These are phyloP conservation scores for Pythium rishiriense DNA, from an alignment of 352 stramenopile species.

Conservation along the genomic window DNA sequence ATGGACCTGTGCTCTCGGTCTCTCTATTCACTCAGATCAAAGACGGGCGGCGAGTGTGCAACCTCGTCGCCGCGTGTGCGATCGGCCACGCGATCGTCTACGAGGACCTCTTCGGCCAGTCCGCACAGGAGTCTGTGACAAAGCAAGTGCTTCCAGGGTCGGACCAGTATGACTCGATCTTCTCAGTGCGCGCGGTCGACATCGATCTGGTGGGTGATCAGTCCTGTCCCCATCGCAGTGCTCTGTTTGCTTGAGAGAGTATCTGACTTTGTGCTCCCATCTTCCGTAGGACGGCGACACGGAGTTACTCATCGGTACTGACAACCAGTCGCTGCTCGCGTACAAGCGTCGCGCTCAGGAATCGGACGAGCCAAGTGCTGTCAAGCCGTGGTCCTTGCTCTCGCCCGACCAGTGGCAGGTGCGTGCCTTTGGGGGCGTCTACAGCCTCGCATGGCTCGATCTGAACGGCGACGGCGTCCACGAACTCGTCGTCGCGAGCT, in stretches of 20 bases:
- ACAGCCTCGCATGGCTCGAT: slow-evolving; percentile 69
- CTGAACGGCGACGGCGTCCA: slow-evolving; percentile 64
- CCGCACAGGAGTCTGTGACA: background rate
- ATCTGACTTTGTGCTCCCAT: background rate
- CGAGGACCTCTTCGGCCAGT: slow-evolving; percentile 47
- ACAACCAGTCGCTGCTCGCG: slow-evolving; percentile 53
- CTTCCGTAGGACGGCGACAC: slow-evolving; percentile 48
- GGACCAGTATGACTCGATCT: slow-evolving; percentile 66
- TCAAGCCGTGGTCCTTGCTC: slow-evolving; percentile 34
- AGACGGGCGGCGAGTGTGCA: slow-evolving; percentile 27
- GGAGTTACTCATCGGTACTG: slow-evolving; percentile 65
- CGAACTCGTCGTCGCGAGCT: slow-evolving; percentile 63
- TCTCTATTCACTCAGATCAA: slow-evolving; percentile 40
- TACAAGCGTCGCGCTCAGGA: slow-evolving; percentile 37
- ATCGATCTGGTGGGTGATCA: slow-evolving; percentile 52
- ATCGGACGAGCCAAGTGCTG: no score
- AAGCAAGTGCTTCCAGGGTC: slow-evolving; percentile 41
- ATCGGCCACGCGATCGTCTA: slow-evolving; percentile 59
- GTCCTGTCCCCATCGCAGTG: background rate
- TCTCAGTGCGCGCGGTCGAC: slow-evolving; percentile 48
- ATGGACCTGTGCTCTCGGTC: slow-evolving; percentile 61
- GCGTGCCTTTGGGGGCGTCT: slow-evolving; percentile 65
- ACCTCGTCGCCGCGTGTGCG: slow-evolving; percentile 61
- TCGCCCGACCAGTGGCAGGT: slow-evolving; percentile 39
- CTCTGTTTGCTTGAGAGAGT: no score